Conservation (phyloP, 495 filamentous ascomycete genomes). For the Hypoxylon rickii region DNA sequence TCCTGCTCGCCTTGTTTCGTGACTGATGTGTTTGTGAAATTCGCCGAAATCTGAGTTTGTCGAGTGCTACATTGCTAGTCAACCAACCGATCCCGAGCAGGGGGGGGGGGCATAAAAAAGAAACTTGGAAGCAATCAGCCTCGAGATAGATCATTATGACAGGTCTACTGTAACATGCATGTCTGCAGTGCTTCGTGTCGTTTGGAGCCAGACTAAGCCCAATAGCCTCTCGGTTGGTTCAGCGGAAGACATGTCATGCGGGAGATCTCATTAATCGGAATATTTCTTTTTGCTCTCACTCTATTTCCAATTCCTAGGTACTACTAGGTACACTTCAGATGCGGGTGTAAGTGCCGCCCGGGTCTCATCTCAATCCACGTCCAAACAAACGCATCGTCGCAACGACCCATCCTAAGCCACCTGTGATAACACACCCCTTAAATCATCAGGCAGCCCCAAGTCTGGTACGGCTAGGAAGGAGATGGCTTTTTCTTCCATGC, state of each 20-base stretch:
- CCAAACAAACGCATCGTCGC: too few species aligned
- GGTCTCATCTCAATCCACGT: conserved; percentile 28
- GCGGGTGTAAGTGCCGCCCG: conserved; percentile 5
- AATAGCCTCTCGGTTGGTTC: conserved; percentile 16
- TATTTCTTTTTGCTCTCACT: conserved; percentile 16
- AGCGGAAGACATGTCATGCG: conserved; percentile 9
- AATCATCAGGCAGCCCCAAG: too few species aligned
- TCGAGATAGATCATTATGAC: conserved; percentile 20
- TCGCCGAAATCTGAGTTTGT: not conserved
- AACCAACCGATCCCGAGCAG: too few species aligned
- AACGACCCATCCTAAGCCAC: too few species aligned
- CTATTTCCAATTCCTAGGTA: not conserved
- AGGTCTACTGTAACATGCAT: conserved; percentile 22
- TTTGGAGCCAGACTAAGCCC: not conserved
- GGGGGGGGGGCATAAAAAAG: not conserved
- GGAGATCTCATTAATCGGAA: conserved; percentile 16
- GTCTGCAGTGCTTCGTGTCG: not conserved
- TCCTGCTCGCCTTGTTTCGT: too few species aligned
- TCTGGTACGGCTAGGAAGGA: too few species aligned
- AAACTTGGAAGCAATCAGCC: not conserved
- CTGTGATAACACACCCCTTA: too few species aligned
- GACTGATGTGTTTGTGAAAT: not conserved
- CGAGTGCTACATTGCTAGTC: too few species aligned
- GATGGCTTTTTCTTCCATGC: too few species aligned
- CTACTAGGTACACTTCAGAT: conserved; percentile 5